Evolutionary conservation across 345 rosid genomes (phyloP), one percentile per base, ranked within the genome.

Genomic region (Hevea brasiliensis): DNA sequence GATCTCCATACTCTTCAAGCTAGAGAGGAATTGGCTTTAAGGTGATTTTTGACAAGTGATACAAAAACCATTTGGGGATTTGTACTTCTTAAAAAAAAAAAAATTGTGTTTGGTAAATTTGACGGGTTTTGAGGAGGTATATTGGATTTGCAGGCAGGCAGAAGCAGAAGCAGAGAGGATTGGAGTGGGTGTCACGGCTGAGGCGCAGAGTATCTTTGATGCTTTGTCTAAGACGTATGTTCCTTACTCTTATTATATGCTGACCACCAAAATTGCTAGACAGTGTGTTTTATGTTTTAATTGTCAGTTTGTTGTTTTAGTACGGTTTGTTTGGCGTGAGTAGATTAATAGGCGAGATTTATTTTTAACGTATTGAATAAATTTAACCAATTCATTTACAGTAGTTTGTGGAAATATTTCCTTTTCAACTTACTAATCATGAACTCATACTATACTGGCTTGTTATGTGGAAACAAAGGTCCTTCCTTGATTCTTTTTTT

Each of bases 141-240:
- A n/a, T n/a, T 23, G 59, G 65, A 72, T 75, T 80, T 76, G 76
- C 81, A 91, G 98, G 88, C 94, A 89, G 80, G 98, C 98, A 4
- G 97, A 95, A 80, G 79, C 86, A 57, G 94, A 89, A 13, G 93
- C 98, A 37, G 90, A 89, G 84, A 91, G 96, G 77, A 72, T 92
- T 77, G 99, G 98, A 35, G 96, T 95, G 51, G 99, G 98, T 65
- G 99, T 92, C 58, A 95, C 98, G 11, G 73, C 77, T 27, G 97
- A 95, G 77, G 99, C 97, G 0, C 99, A 95, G 85, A 84, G 70
- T 72, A 83, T 95, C 72, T 95, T 87, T 65, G 96, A 95, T 74
- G 97, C 96, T 56, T 83, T 92, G 85, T 91, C 92, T 73, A 95
- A 92, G 84, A 95, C 99, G 99, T 92, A 85, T 60, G 79, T 63